Percentiles rank a stretch among this genome's conserved stretches.
Evolutionary conservation across 768 basidiomycete species (phyloP).

Genomic region (Dioszegia hungarica): DNA sequence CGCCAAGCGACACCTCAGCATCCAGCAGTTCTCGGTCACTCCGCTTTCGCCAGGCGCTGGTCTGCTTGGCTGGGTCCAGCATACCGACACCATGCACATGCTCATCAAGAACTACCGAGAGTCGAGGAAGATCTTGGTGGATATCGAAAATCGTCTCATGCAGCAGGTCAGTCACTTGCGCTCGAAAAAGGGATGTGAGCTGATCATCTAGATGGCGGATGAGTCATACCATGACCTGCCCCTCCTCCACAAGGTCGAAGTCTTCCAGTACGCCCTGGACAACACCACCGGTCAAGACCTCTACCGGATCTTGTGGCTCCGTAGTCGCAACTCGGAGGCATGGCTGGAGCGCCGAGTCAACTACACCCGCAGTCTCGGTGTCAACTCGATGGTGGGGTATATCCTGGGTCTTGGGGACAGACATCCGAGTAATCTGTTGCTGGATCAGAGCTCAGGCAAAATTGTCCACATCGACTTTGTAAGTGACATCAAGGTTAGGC

Average conservation of each 20-base stretch:
- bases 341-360: conserved; percentile 96
- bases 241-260: conserved; percentile 94
- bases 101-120: conserved; percentile 95
- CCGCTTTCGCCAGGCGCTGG: conserved; percentile 95
- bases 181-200: no score
- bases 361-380: conserved; percentile 89
- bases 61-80: conserved; percentile 89
- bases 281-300: conserved; percentile 98
- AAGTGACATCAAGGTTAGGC: conserved; percentile 11
- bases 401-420: conserved; percentile 96
- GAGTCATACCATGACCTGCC: conserved; percentile 87
- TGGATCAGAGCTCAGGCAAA: conserved; percentile 86
- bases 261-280: conserved; percentile 96
- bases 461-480: conserved; percentile 71
- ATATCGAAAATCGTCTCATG: conserved; percentile 98
- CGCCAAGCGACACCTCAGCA: conserved; percentile 92
- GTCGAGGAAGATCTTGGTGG: conserved; percentile 88
- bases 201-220: conserved; percentile 77
- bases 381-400: conserved; percentile 98
- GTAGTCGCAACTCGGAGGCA: conserved; percentile 89
- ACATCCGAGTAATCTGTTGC: conserved; percentile 89
- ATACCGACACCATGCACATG: conserved; percentile 91
- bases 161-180: conserved; percentile 63
- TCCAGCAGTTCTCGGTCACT: conserved; percentile 86
- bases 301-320: conserved; percentile 93